Evolutionary conservation across 164 flowering plant genomes (phyloP).

Genomic region (Nymphaea colorata): DNA sequence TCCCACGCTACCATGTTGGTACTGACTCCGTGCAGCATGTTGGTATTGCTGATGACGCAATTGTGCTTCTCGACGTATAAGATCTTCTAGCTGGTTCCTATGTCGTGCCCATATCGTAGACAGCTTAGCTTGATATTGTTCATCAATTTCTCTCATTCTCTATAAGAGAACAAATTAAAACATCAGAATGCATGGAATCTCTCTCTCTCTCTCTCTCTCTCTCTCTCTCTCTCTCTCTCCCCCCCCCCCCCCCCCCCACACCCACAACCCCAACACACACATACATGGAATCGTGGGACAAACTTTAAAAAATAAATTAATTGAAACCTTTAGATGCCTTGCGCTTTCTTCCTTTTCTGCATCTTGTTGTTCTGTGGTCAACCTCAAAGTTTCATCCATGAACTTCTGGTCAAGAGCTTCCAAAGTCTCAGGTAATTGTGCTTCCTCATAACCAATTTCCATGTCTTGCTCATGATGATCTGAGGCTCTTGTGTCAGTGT

Average conservation of each 20-base stretch:
- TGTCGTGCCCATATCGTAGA: conserved; percentile 36
- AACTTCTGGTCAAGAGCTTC: conserved; percentile 55
- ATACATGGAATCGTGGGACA: too few species aligned
- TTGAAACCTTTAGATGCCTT: conserved; percentile 56
- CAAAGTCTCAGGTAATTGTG: conserved; percentile 23
- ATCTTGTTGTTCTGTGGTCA: conserved; percentile 52
- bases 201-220: too few species aligned
- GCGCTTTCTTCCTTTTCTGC: conserved; percentile 66
- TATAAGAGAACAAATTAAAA: conserved; percentile 14
- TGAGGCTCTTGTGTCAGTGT: conserved; percentile 23
- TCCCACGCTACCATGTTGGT: conserved; percentile 20
- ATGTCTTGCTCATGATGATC: conserved; percentile 33
- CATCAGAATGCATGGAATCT: not conserved
- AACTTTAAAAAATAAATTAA: not conserved
- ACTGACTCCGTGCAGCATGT: conserved; percentile 19
- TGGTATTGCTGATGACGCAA: conserved; percentile 34
- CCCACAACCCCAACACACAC: too few species aligned
- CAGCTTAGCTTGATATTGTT: conserved; percentile 35
- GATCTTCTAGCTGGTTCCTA: conserved; percentile 41
- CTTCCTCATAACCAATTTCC: conserved; percentile 46
- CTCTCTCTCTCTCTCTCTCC: not conserved
- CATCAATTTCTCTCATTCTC: conserved; percentile 37
- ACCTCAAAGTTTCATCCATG: conserved; percentile 37
- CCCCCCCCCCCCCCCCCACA: too few species aligned
- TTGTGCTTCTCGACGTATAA: conserved; percentile 43